Conservation (phyloP, 805 yeast genomes). For the Metschnikowia matae region DNA sequence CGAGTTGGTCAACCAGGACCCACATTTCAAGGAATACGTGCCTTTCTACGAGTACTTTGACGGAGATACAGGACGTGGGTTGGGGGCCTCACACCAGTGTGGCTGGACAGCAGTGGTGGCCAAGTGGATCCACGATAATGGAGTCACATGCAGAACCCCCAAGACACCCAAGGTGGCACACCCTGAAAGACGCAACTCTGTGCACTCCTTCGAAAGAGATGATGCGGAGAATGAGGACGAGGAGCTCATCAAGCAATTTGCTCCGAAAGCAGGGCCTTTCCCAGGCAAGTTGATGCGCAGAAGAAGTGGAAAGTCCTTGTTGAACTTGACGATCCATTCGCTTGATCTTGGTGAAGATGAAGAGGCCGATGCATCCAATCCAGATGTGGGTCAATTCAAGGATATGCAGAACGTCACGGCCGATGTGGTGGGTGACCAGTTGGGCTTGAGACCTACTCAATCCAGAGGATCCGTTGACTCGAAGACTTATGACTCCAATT, state of each 20-base stretch:
- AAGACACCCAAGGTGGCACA: slow-evolving; percentile 19
- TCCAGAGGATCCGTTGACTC: slow-evolving; percentile 30
- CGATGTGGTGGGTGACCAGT: slow-evolving; percentile 14
- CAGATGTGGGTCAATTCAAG: slow-evolving; percentile 16
- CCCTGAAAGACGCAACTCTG: slow-evolving; percentile 26
- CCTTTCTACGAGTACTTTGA: slow-evolving; percentile 87
- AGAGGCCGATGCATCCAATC: slow-evolving; percentile 17
- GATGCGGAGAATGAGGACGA: slow-evolving; percentile 24
- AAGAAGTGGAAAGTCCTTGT: slow-evolving; percentile 68
- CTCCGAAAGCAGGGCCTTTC: slow-evolving; percentile 45
- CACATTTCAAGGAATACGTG: slow-evolving; percentile 67
- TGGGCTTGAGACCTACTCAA: slow-evolving; percentile 16
- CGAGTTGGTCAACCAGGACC: slow-evolving; percentile 52
- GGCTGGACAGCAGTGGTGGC: slow-evolving; percentile 97
- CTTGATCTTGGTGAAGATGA: slow-evolving; percentile 68
- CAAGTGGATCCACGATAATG: slow-evolving; percentile 86
- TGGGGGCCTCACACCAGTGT: slow-evolving; percentile 91
- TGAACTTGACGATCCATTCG: slow-evolving; percentile 63
- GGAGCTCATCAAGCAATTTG: slow-evolving; percentile 35
- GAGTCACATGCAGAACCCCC: slow-evolving; percentile 61
- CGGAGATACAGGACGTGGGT: slow-evolving; percentile 91
- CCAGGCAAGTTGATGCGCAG: slow-evolving; percentile 58
- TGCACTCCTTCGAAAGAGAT: slow-evolving; percentile 20
- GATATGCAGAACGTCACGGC: slow-evolving; percentile 19
- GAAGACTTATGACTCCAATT: slow-evolving; percentile 26